These are phyloP conservation scores for Pythium oligandrum DNA, from an alignment of 352 stramenopile genomes.

Conservation along the genomic window DNA sequence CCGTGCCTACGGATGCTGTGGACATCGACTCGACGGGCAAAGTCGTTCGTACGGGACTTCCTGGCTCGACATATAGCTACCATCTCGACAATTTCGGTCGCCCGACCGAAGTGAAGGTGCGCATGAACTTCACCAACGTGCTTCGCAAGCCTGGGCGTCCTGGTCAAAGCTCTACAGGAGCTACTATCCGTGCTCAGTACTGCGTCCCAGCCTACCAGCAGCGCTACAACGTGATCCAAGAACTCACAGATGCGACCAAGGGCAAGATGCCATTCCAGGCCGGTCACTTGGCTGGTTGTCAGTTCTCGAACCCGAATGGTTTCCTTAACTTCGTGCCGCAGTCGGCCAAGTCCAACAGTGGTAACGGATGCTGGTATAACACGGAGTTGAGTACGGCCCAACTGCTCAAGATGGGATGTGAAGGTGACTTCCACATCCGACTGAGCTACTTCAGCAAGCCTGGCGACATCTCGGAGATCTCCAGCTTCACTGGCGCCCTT, in stretches of 20 bases:
- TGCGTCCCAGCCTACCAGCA: slow-evolving; percentile 25
- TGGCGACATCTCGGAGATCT: slow-evolving; percentile 21
- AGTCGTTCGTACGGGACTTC: slow-evolving; percentile 21
- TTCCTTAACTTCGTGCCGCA: slow-evolving; percentile 40
- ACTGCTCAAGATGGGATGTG: slow-evolving; percentile 32
- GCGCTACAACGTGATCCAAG: slow-evolving; percentile 27
- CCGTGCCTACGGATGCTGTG: slow-evolving; percentile 22
- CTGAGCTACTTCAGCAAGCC: slow-evolving; percentile 21
- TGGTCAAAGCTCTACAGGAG: slow-evolving; percentile 16
- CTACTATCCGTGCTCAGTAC: slow-evolving; percentile 28
- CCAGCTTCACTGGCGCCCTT: slow-evolving; percentile 15
- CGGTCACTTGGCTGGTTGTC: slow-evolving; percentile 25
- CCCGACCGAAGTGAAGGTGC: slow-evolving; percentile 8
- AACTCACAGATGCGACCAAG: slow-evolving; percentile 21
- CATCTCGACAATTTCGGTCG: slow-evolving; percentile 20
- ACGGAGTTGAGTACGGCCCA: slow-evolving; percentile 22
- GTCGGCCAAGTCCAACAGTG: slow-evolving; percentile 26
- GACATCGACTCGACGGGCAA: slow-evolving; percentile 21
- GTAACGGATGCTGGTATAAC: slow-evolving; percentile 37
- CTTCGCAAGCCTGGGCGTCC: slow-evolving; percentile 19
- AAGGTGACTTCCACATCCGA: slow-evolving; percentile 14
- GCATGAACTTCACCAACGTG: slow-evolving; percentile 23
- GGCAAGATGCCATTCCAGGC: slow-evolving; percentile 22
- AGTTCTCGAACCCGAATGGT: slow-evolving; percentile 31
- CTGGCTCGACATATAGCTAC: slow-evolving; percentile 23